Evolutionary conservation across 1,139 yeast species (phyloP).

Genomic region (Sugiyamaella xylanicola): DNA sequence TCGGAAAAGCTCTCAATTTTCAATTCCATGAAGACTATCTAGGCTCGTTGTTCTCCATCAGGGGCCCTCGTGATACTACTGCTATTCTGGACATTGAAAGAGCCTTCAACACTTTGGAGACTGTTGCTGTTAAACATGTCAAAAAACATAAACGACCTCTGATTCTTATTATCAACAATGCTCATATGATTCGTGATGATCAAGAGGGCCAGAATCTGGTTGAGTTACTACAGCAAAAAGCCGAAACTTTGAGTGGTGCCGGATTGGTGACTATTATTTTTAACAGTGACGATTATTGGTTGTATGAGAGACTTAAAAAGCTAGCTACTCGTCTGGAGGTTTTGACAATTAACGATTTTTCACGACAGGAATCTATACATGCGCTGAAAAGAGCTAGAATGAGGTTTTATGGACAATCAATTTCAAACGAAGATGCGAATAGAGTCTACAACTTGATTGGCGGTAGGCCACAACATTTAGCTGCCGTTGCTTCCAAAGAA

Average conservation of each 20-base stretch:
- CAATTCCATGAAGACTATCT: conserved; percentile 79
- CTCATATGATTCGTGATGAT: conserved; percentile 74
- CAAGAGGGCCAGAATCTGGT: conserved; percentile 66
- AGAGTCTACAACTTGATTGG: conserved; percentile 72
- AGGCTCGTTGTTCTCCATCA: conserved; percentile 76
- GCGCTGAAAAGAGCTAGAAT: conserved; percentile 60
- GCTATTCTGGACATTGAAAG: conserved; percentile 81
- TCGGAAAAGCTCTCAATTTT: conserved; percentile 75
- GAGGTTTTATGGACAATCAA: conserved; percentile 48
- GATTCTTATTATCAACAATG: conserved; percentile 68
- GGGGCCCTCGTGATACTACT: conserved; percentile 85
- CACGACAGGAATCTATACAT: conserved; percentile 56
- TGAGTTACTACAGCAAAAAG: conserved; percentile 82
- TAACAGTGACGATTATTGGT: conserved; percentile 87
- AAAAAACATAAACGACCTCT: conserved; percentile 54
- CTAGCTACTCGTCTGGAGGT: conserved; percentile 76
- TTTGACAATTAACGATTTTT: conserved; percentile 68
- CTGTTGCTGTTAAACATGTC: conserved; percentile 59
- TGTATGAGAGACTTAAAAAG: conserved; percentile 72
- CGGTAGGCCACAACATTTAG: conserved; percentile 81
- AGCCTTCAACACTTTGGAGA: conserved; percentile 74
- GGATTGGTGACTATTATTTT: conserved; percentile 76
- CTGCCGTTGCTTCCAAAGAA: conserved; percentile 68
- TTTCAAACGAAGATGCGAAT: conserved; percentile 49
- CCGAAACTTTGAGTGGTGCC: conserved; percentile 74